A percentile compares a stretch with the other conserved stretches of the same genome.
Conservation (phyloP, 2,329 filamentous ascomycete species). For the Paraphaeosphaeria sporulosa region DNA sequence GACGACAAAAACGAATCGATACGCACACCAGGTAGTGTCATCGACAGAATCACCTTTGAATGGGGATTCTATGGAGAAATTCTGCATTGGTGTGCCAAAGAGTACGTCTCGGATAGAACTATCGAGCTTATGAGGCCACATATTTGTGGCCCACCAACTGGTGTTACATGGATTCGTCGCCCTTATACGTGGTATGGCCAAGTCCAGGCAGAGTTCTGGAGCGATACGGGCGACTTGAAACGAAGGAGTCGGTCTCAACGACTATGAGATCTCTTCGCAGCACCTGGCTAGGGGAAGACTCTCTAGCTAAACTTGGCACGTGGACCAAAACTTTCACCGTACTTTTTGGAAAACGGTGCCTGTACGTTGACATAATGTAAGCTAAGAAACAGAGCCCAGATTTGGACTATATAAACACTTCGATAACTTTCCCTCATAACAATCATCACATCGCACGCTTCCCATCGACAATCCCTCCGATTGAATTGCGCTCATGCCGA, state of each 20-base stretch:
- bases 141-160: conserved; percentile 2
- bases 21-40: neutral
- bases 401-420: no score
- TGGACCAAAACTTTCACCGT: no score
- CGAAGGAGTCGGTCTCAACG: neutral
- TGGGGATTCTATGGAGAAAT: conserved; percentile 2
- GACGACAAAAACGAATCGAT: neutral
- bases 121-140: neutral
- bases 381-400: no score
- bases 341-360: no score
- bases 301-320: no score
- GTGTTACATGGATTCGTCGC: conserved; percentile 1
- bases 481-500: no score
- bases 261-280: no score
- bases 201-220: neutral
- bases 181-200: conserved; percentile 10
- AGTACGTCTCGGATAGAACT: neutral
- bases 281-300: no score
- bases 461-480: no score
- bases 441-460: no score
- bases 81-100: neutral
- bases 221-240: conserved; percentile 14
- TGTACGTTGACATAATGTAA: no score
- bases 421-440: no score
- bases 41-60: neutral